Base-by-base conservation (phyloP, 768 basidiomycete genomes). In the Tylopilus balloui region DNA sequence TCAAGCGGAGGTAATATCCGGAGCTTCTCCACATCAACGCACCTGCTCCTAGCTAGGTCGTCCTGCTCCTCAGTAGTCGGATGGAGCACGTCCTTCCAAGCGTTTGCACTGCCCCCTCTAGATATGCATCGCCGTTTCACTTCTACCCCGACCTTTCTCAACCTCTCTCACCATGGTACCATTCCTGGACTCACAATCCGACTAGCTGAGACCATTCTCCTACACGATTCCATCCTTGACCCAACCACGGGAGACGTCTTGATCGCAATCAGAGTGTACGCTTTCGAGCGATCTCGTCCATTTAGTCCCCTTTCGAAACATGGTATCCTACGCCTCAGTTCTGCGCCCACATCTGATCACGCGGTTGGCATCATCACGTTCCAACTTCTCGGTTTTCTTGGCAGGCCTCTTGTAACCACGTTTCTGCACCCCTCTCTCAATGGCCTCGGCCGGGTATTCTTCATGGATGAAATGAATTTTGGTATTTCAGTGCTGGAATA, bases 1-100 rank as follows among this genome's bases (percentile, higher is more conserved):
- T 15, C 5, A 3, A 15, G 20, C 14, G 28, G 44, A 4, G 54
- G 20, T 0, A 32, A 25, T 2, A 32, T 24, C 13, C 5, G 13
- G 36, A 38, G 38, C 20, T 21, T 61, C 20, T 61, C 61, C 8
- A 61, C 61, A 6, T 57, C 55, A 17, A 60, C 60, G 2, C 58
- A 61, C 46, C 20, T 61, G 5, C 15, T 63, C 1, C 23, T 63
- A 5, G 43, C 55, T 9, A 15, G 29, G 28, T 52, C 54, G 1
- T 36, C 45, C 25, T 45, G 29, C 28, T 35, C 28, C 10, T 11
- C 7, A 20, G 11, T 19, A 3, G 2, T 24, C 3, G 52, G 50
- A 15, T 57, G 50, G 50, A 12, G 5, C 13, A 52, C 58, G 3
- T 24, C 31, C 23, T 19, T 61, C 17, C 37, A 52, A n/a, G 60